These are phyloP conservation scores for Cicer judaicum DNA, from an alignment of 306 rosid genomes.

Conservation along the genomic window DNA sequence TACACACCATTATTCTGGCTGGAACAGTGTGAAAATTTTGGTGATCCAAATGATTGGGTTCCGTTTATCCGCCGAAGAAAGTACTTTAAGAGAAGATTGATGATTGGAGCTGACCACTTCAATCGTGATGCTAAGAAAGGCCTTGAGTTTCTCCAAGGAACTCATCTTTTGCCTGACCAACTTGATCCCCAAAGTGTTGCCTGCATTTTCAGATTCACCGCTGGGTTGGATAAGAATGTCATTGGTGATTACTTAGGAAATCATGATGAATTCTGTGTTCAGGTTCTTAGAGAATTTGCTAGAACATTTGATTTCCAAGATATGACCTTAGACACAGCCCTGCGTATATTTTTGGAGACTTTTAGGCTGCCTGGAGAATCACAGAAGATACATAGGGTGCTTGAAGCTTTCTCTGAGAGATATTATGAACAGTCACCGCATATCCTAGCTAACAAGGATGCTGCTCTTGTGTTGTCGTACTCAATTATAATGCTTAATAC, in stretches of 20 bases:
- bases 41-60: constrained; percentile 88
- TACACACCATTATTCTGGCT: constrained; percentile 94
- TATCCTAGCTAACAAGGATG: constrained; percentile 92
- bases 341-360: constrained; percentile 91
- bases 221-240: constrained; percentile 97
- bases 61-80: constrained; percentile 87
- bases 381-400: constrained; percentile 97
- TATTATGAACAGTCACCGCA: constrained; percentile 93
- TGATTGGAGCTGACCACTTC: constrained; percentile 99
- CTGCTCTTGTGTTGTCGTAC: constrained; percentile 90
- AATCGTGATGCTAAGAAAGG: constrained; percentile 99
- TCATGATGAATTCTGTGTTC: constrained; percentile 94
- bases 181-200: constrained; percentile 99
- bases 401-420: constrained; percentile 99
- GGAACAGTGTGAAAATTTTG: constrained; percentile 87
- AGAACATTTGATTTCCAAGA: constrained; percentile 95
- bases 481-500: constrained; percentile 94
- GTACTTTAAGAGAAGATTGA: constrained; percentile 89
- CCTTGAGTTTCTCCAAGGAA: constrained; percentile 94
- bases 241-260: constrained; percentile 96
- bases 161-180: constrained; percentile 95
- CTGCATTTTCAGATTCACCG: constrained; percentile 94
- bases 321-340: constrained; percentile 95
- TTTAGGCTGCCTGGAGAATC: constrained; percentile 98
- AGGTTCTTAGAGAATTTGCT: constrained; percentile 99